Evolutionary conservation across 2,329 filamentous ascomycete genomes (phyloP).

Genomic region (Epichloe glyceriae): DNA sequence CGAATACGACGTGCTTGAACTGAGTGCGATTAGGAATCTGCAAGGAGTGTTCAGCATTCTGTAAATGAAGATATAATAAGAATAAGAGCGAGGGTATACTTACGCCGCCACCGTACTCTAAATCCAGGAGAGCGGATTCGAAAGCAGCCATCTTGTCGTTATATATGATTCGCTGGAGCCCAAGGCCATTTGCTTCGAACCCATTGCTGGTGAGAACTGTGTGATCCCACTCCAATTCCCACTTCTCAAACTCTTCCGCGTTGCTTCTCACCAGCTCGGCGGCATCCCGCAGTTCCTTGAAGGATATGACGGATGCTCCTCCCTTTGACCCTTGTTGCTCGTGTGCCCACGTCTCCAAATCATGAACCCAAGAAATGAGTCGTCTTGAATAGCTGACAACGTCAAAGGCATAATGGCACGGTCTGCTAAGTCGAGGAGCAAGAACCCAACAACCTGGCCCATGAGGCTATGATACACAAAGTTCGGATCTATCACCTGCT

Average conservation of each 20-base stretch:
- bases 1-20: conserved; percentile 88
- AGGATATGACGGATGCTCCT: conserved; percentile 12
- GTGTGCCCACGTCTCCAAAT: conserved; percentile 53
- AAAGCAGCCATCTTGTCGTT: conserved; percentile 72
- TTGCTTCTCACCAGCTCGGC: conserved; percentile 40
- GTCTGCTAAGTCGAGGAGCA: conserved; percentile 79
- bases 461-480: conserved; percentile 72
- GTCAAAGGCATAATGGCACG: conserved; percentile 69
- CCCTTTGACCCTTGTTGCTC: conserved; percentile 31
- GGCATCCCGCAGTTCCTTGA: conserved; percentile 36
- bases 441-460: conserved; percentile 64
- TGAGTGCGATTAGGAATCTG: conserved; percentile 77
- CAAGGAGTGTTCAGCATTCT: not conserved
- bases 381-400: conserved; percentile 57
- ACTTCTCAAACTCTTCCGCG: conserved; percentile 52
- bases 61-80: not conserved
- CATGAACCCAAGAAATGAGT: conserved; percentile 50
- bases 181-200: conserved; percentile 60
- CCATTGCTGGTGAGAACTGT: conserved; percentile 58
- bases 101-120: conserved; percentile 60
- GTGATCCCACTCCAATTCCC: conserved; percentile 66
- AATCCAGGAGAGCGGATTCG: conserved; percentile 71
- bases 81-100: conserved; percentile 26
- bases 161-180: conserved; percentile 55
- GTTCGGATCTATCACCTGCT: conserved; percentile 63